Percentiles rank a stretch among this genome's conserved stretches.
Conservation (phyloP, 208 protist genomes). For the Jaenimonas drosophilae region DNA sequence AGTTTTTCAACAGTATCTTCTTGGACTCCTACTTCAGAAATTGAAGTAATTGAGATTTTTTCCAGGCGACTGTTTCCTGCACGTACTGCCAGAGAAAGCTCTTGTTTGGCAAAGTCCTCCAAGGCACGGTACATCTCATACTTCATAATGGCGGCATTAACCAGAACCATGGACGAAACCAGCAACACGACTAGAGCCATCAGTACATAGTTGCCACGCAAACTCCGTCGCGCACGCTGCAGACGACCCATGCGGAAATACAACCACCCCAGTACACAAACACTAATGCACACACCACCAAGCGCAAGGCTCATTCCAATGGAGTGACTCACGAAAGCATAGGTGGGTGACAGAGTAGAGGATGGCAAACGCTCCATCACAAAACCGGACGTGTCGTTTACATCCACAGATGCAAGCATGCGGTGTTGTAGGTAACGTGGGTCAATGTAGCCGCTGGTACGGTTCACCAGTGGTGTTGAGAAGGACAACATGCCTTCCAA, state of each 20-base stretch:
- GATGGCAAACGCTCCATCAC: background rate
- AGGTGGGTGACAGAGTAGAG: background rate
- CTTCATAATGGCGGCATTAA: background rate
- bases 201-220: background rate
- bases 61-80: background rate
- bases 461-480: conserved; percentile 2
- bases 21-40: background rate
- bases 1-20: background rate
- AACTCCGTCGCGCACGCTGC: background rate
- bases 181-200: background rate
- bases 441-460: background rate
- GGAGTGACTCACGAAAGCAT: background rate
- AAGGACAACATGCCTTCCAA: conserved; percentile 1
- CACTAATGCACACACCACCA: background rate
- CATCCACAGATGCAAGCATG: background rate
- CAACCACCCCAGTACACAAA: background rate
- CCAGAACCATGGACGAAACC: background rate
- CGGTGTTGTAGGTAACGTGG: background rate
- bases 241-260: background rate
- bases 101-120: background rate
- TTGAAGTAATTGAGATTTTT: background rate
- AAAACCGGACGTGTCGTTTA: conserved; percentile 1
- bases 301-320: background rate
- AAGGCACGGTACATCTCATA: background rate
- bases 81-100: background rate